Evolutionary conservation across 2,329 filamentous ascomycete genomes (phyloP).

Genomic region (Epicoccum sorghinum): DNA sequence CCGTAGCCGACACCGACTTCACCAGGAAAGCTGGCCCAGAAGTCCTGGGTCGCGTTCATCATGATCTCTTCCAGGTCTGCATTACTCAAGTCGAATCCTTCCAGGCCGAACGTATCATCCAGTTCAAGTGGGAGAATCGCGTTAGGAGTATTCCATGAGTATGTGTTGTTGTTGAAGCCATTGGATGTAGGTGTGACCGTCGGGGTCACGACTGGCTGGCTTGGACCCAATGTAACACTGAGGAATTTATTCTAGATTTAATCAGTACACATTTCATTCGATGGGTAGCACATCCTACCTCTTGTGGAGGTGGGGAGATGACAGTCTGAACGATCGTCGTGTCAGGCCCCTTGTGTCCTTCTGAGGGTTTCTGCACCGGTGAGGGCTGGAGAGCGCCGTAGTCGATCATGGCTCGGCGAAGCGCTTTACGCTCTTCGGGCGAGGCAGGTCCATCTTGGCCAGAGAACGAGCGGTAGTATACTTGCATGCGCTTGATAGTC

Average conservation of each 20-base stretch:
- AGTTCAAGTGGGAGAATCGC: conserved; percentile 36
- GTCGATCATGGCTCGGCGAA: conserved; percentile 49
- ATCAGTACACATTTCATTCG: neutral
- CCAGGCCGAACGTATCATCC: conserved; percentile 41
- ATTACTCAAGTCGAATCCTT: conserved; percentile 41
- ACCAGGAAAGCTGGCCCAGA: conserved; percentile 48
- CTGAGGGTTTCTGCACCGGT: conserved; percentile 44
- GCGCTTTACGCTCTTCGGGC: conserved; percentile 45
- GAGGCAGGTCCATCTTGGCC: conserved; percentile 44
- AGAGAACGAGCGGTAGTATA: conserved; percentile 46
- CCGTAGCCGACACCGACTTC: conserved; percentile 45
- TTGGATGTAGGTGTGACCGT: conserved; percentile 34
- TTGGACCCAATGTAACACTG: conserved; percentile 7
- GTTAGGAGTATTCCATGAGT: conserved; percentile 32
- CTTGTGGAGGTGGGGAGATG: conserved; percentile 15
- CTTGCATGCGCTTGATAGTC: conserved; percentile 52
- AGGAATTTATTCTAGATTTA: conserved; percentile 4
- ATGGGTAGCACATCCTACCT: neutral
- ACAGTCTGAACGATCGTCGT: conserved; percentile 15
- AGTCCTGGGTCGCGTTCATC: conserved; percentile 48
- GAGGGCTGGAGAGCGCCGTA: conserved; percentile 49
- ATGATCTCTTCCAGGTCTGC: conserved; percentile 48
- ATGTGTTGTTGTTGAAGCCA: conserved; percentile 23
- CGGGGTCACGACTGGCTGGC: conserved; percentile 19
- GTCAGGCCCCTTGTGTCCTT: conserved; percentile 27